Evolutionary conservation across 2,329 filamentous ascomycete species (phyloP).

Genomic region (Verticillium albo-atrum): DNA sequence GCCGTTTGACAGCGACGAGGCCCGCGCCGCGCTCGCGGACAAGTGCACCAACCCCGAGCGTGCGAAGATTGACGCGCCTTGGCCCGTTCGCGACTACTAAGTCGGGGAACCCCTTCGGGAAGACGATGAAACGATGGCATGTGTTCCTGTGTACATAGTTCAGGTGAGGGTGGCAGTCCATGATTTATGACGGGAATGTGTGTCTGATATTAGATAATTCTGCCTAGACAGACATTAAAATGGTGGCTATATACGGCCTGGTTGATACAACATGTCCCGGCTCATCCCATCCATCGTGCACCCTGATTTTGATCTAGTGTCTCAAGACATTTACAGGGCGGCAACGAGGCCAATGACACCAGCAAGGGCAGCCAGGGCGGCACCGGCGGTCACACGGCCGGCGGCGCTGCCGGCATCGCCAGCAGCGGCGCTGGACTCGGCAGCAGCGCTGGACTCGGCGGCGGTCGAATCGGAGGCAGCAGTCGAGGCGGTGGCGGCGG

Average conservation of each 20-base stretch:
- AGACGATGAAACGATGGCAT: no score
- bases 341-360: not conserved
- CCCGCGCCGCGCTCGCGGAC: slow-evolving; percentile 21
- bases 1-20: slow-evolving; percentile 26
- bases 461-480: not conserved
- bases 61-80: slow-evolving; percentile 14
- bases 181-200: not conserved
- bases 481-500: not conserved
- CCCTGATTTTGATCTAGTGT: not conserved
- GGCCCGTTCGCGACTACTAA: slow-evolving; percentile 4
- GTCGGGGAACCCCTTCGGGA: no score
- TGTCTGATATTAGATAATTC: not conserved
- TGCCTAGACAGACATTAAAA: not conserved
- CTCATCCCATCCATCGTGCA: no score
- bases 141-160: not conserved
- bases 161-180: not conserved
- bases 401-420: not conserved
- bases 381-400: not conserved
- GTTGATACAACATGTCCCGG: not conserved
- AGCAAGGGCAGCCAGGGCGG: not conserved
- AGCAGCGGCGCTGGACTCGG: not conserved
- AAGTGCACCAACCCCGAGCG: slow-evolving; percentile 20
- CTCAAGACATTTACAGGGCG: not conserved
- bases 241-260: not conserved
- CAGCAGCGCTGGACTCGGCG: not conserved